Evolutionary conservation across 495 filamentous ascomycete genomes (phyloP).

Genomic region (Bacidia rubella): DNA sequence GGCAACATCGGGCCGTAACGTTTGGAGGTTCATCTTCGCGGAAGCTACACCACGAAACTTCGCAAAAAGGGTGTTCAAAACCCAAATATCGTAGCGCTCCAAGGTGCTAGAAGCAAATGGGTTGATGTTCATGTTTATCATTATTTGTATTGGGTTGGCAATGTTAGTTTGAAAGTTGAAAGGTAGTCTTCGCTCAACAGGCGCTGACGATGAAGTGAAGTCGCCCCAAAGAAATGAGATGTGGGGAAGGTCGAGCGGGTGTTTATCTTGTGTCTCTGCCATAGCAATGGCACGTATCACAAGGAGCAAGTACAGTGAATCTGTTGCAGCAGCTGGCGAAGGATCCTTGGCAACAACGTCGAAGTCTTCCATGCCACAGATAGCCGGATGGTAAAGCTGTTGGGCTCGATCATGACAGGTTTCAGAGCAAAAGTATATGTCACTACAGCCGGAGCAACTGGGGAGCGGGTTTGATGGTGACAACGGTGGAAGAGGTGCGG

Average conservation of each 20-base stretch:
- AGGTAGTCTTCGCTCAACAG: constrained; percentile 37
- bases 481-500: constrained; percentile 54
- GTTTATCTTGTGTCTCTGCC: constrained; percentile 63
- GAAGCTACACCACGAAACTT: constrained; percentile 92
- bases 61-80: constrained; percentile 80
- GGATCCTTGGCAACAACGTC: constrained; percentile 72
- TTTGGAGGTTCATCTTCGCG: constrained; percentile 56
- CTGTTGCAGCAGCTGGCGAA: constrained; percentile 53
- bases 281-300: constrained; percentile 72
- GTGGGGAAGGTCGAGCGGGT: constrained; percentile 72
- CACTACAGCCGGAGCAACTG: constrained; percentile 60
- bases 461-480: constrained; percentile 33
- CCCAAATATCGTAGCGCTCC: constrained; percentile 65
- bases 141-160: constrained; percentile 64
- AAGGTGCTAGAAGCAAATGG: constrained; percentile 49
- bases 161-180: constrained; percentile 84
- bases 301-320: constrained; percentile 67
- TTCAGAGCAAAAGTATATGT: constrained; percentile 75
- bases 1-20: constrained; percentile 65
- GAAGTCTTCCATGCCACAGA: constrained; percentile 68
- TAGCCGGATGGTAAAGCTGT: constrained; percentile 63
- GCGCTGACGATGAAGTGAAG: constrained; percentile 27
- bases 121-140: constrained; percentile 84
- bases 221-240: constrained; percentile 96
- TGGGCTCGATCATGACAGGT: constrained; percentile 60